Percentiles rank a stretch among this genome's conserved stretches.
These are phyloP conservation scores for Geotrichum cucujoidarum DNA, from an alignment of 1,139 yeast genomes.

Conservation along the genomic window DNA sequence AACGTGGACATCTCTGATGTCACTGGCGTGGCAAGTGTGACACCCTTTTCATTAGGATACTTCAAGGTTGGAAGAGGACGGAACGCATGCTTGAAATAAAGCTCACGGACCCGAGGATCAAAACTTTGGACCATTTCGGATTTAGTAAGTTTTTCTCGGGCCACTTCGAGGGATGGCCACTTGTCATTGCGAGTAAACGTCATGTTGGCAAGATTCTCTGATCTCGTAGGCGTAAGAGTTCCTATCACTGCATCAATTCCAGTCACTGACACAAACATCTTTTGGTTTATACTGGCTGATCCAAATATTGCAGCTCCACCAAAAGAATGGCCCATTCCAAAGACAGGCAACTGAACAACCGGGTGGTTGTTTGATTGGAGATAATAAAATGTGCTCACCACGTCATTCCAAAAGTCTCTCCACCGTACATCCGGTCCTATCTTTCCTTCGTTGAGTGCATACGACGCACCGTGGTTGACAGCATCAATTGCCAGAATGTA, in stretches of 20 bases:
- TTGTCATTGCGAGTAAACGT: slow-evolving; percentile 18
- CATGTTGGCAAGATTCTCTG: background rate
- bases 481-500: slow-evolving; percentile 21
- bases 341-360: slow-evolving; percentile 16
- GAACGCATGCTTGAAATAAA: slow-evolving; percentile 18
- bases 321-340: slow-evolving; percentile 24
- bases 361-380: slow-evolving; percentile 19
- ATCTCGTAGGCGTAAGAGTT: background rate
- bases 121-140: slow-evolving; percentile 16
- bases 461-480: slow-evolving; percentile 22
- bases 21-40: slow-evolving; percentile 20
- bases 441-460: slow-evolving; percentile 17
- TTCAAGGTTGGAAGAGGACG: slow-evolving; percentile 18
- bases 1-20: slow-evolving; percentile 18
- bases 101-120: slow-evolving; percentile 17
- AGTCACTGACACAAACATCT: slow-evolving; percentile 18
- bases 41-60: slow-evolving; percentile 20
- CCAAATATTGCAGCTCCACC: slow-evolving; percentile 22
- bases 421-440: slow-evolving; percentile 21
- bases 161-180: slow-evolving; percentile 20
- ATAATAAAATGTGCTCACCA: slow-evolving; percentile 15
- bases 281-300: slow-evolving; percentile 16
- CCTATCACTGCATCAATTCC: slow-evolving; percentile 21
- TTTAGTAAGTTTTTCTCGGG: slow-evolving; percentile 5
- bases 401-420: slow-evolving; percentile 22